Conservation (phyloP, 371 early-diverging fungal species). For the Circinella minor region DNA sequence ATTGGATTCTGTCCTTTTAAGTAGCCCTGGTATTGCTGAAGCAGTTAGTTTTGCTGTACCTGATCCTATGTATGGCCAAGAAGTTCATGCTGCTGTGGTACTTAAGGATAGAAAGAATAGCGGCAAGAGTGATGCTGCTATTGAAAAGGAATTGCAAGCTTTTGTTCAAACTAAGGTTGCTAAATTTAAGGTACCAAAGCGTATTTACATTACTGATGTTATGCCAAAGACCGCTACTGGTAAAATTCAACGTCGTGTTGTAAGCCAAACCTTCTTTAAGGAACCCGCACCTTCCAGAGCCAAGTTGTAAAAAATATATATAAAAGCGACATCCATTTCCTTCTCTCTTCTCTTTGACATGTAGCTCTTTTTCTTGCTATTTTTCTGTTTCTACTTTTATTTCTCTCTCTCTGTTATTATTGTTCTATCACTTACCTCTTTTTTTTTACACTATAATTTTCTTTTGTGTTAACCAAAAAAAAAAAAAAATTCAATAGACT, state of each 20-base stretch:
- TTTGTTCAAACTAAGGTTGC: slow-evolving; percentile 65
- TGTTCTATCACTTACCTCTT: too few species aligned
- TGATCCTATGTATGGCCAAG: slow-evolving; percentile 82
- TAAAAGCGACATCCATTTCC: not conserved
- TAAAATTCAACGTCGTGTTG: slow-evolving; percentile 68
- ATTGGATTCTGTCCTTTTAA: slow-evolving; percentile 78
- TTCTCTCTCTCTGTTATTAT: too few species aligned
- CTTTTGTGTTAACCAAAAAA: too few species aligned
- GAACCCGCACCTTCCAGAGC: slow-evolving; percentile 35
- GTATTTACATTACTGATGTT: slow-evolving; percentile 68
- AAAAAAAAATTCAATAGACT: too few species aligned
- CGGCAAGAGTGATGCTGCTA: slow-evolving; percentile 20
- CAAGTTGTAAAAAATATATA: slow-evolving; percentile 39
- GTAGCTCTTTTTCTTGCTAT: not conserved
- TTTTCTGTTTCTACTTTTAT: too few species aligned
- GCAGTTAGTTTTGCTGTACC: slow-evolving; percentile 81
- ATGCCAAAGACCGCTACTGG: slow-evolving; percentile 84
- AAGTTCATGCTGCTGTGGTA: slow-evolving; percentile 82
- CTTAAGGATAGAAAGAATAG: slow-evolving; percentile 23
- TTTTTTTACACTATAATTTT: too few species aligned
- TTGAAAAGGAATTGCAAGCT: slow-evolving; percentile 50
- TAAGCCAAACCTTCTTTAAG: slow-evolving; percentile 56
- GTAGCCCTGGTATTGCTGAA: slow-evolving; percentile 74
- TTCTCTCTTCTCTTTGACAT: not conserved
- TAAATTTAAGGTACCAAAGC: slow-evolving; percentile 81